Evolutionary conservation across 352 stramenopile species (phyloP), one percentile per base, ranked within the genome.

Genomic region (Phytophthora constricta): DNA sequence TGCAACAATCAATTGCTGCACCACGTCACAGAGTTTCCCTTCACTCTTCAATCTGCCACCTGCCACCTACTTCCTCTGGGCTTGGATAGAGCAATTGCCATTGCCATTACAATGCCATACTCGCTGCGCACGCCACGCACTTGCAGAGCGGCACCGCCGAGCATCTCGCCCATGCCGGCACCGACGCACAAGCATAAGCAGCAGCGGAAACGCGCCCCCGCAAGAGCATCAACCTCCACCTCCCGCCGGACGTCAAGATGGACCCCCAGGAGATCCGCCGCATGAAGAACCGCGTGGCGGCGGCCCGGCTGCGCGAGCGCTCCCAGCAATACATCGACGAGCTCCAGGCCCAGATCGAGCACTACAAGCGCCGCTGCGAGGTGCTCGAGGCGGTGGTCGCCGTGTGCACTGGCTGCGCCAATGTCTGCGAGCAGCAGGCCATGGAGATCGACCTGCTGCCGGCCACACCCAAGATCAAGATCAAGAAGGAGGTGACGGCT

Each of bases 281-380:
- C 23, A 47, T 87, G 26, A 87, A 90, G 68, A 90, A 87, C 68
- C 79, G 82, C 39, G 82, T 87, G 42, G 67, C 75, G 1, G 72
- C 76, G 14, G 69, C 55, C 16, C 68, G 79, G 3, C 52, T 86
- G 11, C 82, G 79, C 45, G 68, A 88, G 56, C 82, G 77, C 53
- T 84, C 72, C 59, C 75, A 87, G 62, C 56, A 84, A 47, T 58
- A 74, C 49, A 61, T 86, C 39, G 72, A 64, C 34, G 63, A 84
- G 17, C 57, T 90, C 4, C 60, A 84, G 39, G 63, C 61, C 16
- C 66, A 80, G 43, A 58, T 88, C 0, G 58, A 61, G 48, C 58
- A 48, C 56, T 80, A 68, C 64, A 72, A 68, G 45, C 31, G 65
- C 19, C 78, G 76, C 56, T 76, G 69, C 48, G 66, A 79, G 47